A percentile compares a stretch with the other conserved stretches of the same genome.
These are phyloP conservation scores for Calonectria hawksworthii DNA, from an alignment of 2,329 filamentous ascomycete species.

Conservation along the genomic window DNA sequence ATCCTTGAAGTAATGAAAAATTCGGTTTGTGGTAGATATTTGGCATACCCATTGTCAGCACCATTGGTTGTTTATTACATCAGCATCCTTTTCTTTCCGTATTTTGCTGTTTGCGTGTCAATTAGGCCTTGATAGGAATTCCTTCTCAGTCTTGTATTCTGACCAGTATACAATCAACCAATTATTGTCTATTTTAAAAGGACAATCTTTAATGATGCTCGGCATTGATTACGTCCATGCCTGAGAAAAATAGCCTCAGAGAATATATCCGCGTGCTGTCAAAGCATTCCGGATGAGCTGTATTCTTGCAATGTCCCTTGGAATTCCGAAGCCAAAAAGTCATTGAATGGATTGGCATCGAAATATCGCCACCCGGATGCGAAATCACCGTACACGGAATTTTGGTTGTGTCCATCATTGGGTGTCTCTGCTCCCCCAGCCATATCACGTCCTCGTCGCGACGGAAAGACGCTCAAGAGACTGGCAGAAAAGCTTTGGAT, in stretches of 20 bases:
- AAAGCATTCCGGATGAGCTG: background rate
- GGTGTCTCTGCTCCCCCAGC: background rate
- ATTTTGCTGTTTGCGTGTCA: too few relatives aligned
- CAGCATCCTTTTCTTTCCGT: too few relatives aligned
- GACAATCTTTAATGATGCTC: too few relatives aligned
- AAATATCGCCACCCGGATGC: background rate
- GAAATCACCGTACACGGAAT: background rate
- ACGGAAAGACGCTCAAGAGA: background rate
- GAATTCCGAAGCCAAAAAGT: background rate
- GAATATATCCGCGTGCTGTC: background rate
- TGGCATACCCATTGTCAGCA: too few relatives aligned
- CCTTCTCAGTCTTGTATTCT: too few relatives aligned
- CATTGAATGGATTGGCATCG: background rate
- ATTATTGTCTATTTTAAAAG: too few relatives aligned
- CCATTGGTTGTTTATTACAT: too few relatives aligned
- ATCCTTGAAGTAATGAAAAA: background rate
- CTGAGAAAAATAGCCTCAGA: too few relatives aligned
- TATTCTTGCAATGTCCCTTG: background rate
- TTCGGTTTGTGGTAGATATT: too few relatives aligned
- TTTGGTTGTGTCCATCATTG: background rate
- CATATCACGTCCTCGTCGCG: background rate
- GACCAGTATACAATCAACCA: too few relatives aligned
- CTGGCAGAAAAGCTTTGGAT: background rate
- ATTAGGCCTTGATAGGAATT: too few relatives aligned
- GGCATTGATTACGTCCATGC: too few relatives aligned